Evolutionary conservation across 331 rosid genomes (phyloP).

Genomic region (Acacia pycnantha): DNA sequence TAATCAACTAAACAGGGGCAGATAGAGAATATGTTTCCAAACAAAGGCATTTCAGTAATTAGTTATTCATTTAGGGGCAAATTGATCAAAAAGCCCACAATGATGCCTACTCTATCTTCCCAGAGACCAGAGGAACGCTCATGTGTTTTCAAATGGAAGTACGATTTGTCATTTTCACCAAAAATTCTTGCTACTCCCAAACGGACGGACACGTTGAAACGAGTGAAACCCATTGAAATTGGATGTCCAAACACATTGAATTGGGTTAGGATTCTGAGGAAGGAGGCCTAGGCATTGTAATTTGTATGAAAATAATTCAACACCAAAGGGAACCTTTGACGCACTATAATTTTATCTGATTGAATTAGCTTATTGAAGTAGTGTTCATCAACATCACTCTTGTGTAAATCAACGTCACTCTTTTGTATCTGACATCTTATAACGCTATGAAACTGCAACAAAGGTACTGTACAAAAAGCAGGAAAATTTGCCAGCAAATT

Average conservation of each 20-base stretch:
- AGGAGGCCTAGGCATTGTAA: neutral
- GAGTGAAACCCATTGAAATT: neutral
- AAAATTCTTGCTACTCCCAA: neutral
- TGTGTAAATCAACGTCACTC: neutral
- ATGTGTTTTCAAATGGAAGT: too few relatives aligned
- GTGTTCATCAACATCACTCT: neutral
- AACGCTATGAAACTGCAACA: neutral
- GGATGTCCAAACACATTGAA: neutral
- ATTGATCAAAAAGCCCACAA: too few relatives aligned
- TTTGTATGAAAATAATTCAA: neutral
- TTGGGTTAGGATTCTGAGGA: neutral
- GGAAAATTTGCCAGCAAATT: neutral
- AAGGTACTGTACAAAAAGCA: neutral
- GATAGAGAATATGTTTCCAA: too few relatives aligned
- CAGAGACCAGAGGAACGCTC: too few relatives aligned
- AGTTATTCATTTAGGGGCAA: too few relatives aligned
- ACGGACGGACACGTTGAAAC: neutral
- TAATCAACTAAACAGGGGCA: too few relatives aligned
- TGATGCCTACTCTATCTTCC: too few relatives aligned
- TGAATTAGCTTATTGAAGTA: neutral
- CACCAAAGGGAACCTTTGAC: neutral
- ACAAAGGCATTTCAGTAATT: too few relatives aligned
- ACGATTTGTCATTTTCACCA: neutral
- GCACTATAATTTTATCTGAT: neutral
- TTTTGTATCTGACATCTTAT: too few relatives aligned